Base-by-base conservation (phyloP, 257 asterid species). In the Nicotiana undulata region DNA sequence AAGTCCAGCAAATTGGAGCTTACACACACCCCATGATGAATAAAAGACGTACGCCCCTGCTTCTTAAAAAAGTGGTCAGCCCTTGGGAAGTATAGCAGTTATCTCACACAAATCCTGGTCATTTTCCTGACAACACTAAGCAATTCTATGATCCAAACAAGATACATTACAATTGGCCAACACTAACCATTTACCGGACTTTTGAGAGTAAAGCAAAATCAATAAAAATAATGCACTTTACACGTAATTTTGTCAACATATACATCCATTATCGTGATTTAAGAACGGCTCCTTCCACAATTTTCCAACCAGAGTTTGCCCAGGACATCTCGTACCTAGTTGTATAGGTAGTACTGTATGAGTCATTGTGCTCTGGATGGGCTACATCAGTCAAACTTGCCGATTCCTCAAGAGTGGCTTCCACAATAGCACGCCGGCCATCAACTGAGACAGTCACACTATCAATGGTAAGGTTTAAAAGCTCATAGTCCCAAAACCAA, bases 261-360 rank as follows among this genome's bases (percentile, higher is more conserved):
- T 75, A 81, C 89, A 67, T 80, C 37, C 29, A 52, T 55, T 67
- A 63, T 86, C 86, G 90, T 0, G 96, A 87, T 88, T 91, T 95
- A 26, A 93, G 95, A 76, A 93, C 98, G 76, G 98, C 98, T 56
- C 99, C 99, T 85, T 91, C 99, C n/a, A 91, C 86, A 81, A 93
- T 93, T 88, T 88, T 93, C 99, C 99, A 93, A 59, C 94, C 97
- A 0, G 97, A 90, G 18, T 89, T 84, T 0, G 83, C 89, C 84
- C 86, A 84, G 32, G 89, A 86, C 93, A 92, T 84, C 83, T 93
- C 98, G 68, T 95, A 95, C 85, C 98, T 90, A 28, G 97, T 92
- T 8, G 99, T 91, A 79, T 93, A 95, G 75, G 93, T 82, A 31
- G 92, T 86, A 80, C 87, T 89, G 67, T 90, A 91, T 0, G 98